Percentiles rank a stretch among this genome's conserved stretches.
Evolutionary conservation across 148 eudicot species (phyloP).

Genomic region (Linanthus parryae): DNA sequence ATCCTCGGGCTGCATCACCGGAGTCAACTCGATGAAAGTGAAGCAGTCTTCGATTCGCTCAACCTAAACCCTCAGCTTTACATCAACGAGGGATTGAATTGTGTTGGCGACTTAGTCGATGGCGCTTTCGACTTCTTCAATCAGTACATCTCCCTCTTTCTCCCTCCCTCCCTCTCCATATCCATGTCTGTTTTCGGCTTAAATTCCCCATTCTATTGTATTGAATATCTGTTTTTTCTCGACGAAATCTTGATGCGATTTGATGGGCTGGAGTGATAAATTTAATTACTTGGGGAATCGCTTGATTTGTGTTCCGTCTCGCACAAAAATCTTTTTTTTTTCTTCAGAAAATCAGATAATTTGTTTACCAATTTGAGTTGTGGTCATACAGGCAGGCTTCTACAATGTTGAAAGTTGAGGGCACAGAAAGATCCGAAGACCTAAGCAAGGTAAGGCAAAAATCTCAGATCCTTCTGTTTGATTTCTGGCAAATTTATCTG

Average conservation of each 20-base stretch:
- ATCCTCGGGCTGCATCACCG: no score
- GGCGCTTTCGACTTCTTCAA: conserved; percentile 59
- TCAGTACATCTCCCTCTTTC: conserved; percentile 29
- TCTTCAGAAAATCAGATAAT: no score
- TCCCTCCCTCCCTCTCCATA: background rate
- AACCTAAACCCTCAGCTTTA: conserved; percentile 64
- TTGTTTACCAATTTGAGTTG: no score
- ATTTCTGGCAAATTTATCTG: background rate
- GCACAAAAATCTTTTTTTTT: no score
- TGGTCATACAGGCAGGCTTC: conserved; percentile 46
- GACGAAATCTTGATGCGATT: no score
- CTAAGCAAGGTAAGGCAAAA: conserved; percentile 33
- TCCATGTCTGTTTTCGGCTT: background rate
- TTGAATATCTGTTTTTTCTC: no score
- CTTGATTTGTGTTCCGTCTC: no score
- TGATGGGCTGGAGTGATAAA: background rate
- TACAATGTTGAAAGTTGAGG: conserved; percentile 36
- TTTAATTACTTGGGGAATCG: no score
- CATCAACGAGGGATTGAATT: conserved; percentile 63
- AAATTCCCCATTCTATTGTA: no score
- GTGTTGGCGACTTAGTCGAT: conserved; percentile 49
- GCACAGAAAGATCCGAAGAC: conserved; percentile 47
- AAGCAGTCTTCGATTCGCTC: conserved; percentile 46
- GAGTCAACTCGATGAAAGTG: no score
- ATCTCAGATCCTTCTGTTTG: background rate